Conservation (phyloP, 306 rosid genomes). For the Trichosanthes truncata region DNA sequence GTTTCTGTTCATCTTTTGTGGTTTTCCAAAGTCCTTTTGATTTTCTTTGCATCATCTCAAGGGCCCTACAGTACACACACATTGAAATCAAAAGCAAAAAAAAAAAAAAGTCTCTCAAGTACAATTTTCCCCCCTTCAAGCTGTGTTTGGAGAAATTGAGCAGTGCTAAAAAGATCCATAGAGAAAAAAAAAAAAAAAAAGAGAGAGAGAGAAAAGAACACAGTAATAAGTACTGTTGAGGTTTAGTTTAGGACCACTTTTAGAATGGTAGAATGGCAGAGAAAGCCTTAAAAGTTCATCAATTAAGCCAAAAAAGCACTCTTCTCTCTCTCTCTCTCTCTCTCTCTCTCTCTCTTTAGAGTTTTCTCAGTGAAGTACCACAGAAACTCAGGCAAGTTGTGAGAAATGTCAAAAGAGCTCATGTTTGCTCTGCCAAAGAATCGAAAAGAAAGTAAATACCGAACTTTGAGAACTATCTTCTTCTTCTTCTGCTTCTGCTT, state of each 20-base stretch:
- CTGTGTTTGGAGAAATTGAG: not conserved
- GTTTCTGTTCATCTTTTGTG: not conserved
- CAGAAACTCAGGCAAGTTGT: not conserved
- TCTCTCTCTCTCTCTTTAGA: not conserved
- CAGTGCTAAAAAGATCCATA: constrained; percentile 4
- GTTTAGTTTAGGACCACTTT: constrained; percentile 12
- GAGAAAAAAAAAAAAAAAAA: not conserved
- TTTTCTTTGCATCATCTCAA: not conserved
- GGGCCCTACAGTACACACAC: not conserved
- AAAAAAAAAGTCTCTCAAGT: not conserved
- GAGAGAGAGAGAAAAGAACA: not conserved
- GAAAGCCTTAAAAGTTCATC: not conserved
- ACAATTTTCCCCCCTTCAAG: not conserved
- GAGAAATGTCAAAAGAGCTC: not conserved
- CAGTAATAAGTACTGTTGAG: constrained; percentile 4
- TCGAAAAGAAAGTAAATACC: not conserved
- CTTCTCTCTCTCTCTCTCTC: not conserved
- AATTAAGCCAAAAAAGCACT: not conserved
- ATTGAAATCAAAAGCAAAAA: not conserved
- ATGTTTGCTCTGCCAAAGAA: constrained; percentile 1
- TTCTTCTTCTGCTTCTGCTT: not conserved
- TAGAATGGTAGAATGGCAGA: not conserved
- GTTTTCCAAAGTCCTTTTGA: not conserved
- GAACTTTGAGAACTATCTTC: constrained; percentile 4
- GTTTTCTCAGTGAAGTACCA: not conserved